Conservation (phyloP, 306 rosid species). For the Cicer arietinum region DNA sequence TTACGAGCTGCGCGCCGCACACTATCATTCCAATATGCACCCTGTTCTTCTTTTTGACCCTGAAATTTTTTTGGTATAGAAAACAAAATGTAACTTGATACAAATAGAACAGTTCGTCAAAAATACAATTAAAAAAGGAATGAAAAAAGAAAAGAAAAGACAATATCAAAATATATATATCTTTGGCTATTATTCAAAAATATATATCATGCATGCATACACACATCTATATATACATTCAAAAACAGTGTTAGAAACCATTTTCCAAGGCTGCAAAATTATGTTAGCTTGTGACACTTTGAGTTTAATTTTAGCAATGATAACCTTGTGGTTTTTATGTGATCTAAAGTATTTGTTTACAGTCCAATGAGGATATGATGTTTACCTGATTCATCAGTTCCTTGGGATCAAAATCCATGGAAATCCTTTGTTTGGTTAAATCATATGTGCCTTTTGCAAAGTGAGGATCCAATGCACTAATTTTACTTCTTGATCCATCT, state of each 20-base stretch:
- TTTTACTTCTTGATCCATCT: slow-evolving; percentile 82
- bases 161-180: background rate
- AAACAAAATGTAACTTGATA: slow-evolving; percentile 23
- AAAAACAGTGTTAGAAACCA: too few relatives aligned
- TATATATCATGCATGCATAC: background rate
- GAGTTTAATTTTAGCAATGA: slow-evolving; percentile 4
- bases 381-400: slow-evolving; percentile 54
- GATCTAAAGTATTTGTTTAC: slow-evolving; percentile 18
- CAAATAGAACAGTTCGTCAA: slow-evolving; percentile 4
- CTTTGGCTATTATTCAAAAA: background rate
- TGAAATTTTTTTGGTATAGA: slow-evolving; percentile 27
- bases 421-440: slow-evolving; percentile 45
- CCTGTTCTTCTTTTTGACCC: slow-evolving; percentile 51
- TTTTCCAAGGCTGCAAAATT: background rate
- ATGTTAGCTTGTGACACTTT: background rate
- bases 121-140: too few relatives aligned
- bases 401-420: slow-evolving; percentile 46
- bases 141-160: too few relatives aligned
- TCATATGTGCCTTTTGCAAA: slow-evolving; percentile 72
- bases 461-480: slow-evolving; percentile 79
- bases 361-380: background rate
- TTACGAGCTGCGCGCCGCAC: slow-evolving; percentile 58
- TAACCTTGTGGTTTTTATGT: slow-evolving; percentile 5
- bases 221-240: too few relatives aligned
- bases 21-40: slow-evolving; percentile 57